Conservation (phyloP, 2,329 filamentous ascomycete genomes). For the Pseudovirgaria hyperparasitica region DNA sequence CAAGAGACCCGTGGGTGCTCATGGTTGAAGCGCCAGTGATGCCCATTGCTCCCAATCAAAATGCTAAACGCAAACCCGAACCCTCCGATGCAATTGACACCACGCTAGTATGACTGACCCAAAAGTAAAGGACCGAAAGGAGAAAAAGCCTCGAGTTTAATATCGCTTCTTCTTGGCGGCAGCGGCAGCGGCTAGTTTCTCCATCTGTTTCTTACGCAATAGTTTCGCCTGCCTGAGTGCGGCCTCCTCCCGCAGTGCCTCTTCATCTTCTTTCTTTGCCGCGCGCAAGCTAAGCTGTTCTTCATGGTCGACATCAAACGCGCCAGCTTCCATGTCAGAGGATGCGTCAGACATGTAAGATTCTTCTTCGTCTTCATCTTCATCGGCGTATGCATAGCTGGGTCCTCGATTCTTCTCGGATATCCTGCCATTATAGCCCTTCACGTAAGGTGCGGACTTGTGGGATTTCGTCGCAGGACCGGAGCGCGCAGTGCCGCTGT, state of each 20-base stretch:
- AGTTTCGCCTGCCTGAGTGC: conserved; percentile 50
- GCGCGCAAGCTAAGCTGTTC: conserved; percentile 49
- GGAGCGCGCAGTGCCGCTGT: conserved; percentile 23
- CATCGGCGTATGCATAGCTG: conserved; percentile 21
- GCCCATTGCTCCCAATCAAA: too few species aligned
- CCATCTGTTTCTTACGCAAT: conserved; percentile 31
- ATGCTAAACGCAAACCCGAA: too few species aligned
- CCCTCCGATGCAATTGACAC: too few species aligned
- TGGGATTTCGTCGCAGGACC: too few species aligned
- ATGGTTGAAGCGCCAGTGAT: too few species aligned
- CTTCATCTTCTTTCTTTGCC: conserved; percentile 55
- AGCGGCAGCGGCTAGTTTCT: conserved; percentile 16
- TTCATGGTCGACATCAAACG: conserved; percentile 62
- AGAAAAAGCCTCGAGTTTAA: too few species aligned
- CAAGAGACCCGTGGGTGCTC: too few species aligned
- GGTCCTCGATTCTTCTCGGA: conserved; percentile 8
- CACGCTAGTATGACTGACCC: too few species aligned
- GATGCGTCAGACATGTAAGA: conserved; percentile 52
- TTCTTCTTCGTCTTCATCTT: conserved; percentile 46
- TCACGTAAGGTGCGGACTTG: too few species aligned
- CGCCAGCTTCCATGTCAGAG: conserved; percentile 67
- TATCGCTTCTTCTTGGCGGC: conserved; percentile 16
- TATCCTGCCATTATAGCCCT: too few species aligned
- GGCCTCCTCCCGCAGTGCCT: conserved; percentile 50
- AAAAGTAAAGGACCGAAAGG: too few species aligned